Evolutionary conservation across 2,329 filamentous ascomycete genomes (phyloP), one percentile per base, ranked within the genome.

Genomic region (Hortaea werneckii): DNA sequence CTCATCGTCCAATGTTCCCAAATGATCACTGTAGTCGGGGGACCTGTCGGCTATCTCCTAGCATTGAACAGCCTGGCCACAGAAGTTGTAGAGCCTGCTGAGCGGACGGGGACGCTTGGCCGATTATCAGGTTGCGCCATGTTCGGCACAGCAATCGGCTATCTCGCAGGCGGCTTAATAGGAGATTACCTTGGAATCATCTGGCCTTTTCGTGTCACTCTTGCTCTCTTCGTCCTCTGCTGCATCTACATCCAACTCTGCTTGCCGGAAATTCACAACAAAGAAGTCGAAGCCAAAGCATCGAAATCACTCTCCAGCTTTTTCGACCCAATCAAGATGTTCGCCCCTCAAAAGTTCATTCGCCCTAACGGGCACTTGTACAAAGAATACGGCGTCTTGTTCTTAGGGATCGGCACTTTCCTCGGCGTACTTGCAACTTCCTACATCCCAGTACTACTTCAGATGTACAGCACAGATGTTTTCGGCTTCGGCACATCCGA

Each of bases 41-140:
- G 83, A 0, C 82, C 82, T 0, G 76, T 76, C 0, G 83, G 83
- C 0, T 86, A 85, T 55, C 73, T 85, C 6, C 71, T 86, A 4
- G 75, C 82, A 1, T 68, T 85, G 20, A 86, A 86, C 53, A 80
- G 81, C 9, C 79, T 82, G 39, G 79, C 82, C 1, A 76, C 80
- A 1, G 82, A 85, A 58, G 67, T 83, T 2, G 77, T 83, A 0
- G 69, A 75, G 35, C 74, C 80, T 0, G 65, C 72, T 13, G 68
- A 76, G 44, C 69, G 82, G 3, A 87, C 83, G 0, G 77, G 72
- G 0, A 75, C 81, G 0, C 77, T 86, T 47, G 83, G 83, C 0
- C 70, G 75, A 52, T 65, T 87, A 0, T 79, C 83, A 51, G 83
- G 83, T 0, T 75, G 72, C 44, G 76, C 82, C 46, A 82, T 85